Evolutionary conservation across 805 yeast species (phyloP).

Genomic region (Kluyveromyces siamensis): DNA sequence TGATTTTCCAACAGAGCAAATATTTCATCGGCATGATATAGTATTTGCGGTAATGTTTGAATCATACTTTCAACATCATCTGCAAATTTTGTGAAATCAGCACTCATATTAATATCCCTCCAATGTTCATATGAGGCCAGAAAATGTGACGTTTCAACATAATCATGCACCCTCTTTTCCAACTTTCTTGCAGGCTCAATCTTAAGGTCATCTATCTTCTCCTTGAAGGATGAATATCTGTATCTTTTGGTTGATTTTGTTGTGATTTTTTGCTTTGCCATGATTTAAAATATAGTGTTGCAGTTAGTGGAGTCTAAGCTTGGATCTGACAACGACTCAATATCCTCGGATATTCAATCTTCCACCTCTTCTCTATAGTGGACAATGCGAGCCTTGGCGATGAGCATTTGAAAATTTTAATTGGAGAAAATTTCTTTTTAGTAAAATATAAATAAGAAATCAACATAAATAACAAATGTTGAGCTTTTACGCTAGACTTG

Average conservation of each 20-base stretch:
- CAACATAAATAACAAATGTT: background rate
- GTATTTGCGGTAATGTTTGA: slow-evolving; percentile 70
- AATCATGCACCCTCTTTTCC: slow-evolving; percentile 53
- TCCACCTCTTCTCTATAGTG: too few species aligned
- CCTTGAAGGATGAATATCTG: slow-evolving; percentile 69
- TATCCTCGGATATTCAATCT: background rate
- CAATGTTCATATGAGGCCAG: slow-evolving; percentile 74
- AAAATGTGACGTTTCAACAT: slow-evolving; percentile 71
- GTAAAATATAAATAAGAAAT: background rate
- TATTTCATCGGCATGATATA: slow-evolving; percentile 60
- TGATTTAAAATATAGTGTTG: slow-evolving; percentile 1
- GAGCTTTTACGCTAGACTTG: background rate
- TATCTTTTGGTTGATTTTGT: slow-evolving; percentile 50
- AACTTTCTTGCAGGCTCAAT: slow-evolving; percentile 65
- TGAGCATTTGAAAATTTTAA: background rate
- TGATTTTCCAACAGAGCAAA: slow-evolving; percentile 41
- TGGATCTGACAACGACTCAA: background rate
- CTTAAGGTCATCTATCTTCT: slow-evolving; percentile 71
- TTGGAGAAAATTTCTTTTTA: background rate
- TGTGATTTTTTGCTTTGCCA: slow-evolving; percentile 35
- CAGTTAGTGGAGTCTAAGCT: background rate
- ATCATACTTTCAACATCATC: slow-evolving; percentile 44
- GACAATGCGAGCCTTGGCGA: background rate
- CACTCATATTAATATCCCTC: slow-evolving; percentile 78
- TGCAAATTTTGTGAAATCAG: slow-evolving; percentile 55